Base-by-base conservation (phyloP, 345 rosid genomes). In the Lepidium didymum region DNA sequence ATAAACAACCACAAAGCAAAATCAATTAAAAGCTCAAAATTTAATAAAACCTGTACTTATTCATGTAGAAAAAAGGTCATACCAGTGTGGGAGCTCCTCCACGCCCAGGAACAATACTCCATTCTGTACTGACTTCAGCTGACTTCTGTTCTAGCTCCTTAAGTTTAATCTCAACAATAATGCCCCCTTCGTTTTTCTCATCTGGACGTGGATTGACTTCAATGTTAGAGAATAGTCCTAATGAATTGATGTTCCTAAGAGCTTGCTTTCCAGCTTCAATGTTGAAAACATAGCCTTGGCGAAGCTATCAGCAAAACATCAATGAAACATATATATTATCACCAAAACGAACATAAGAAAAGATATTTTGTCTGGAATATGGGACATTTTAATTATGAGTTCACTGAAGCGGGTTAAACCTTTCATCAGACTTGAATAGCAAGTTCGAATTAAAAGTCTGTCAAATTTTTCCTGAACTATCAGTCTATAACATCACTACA, bases 101-200 rank as follows among this genome's bases (percentile, higher is more conserved):
- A 16, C 86, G 96, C 55, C 97, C 99, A 73, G 99, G 97, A 72
- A 95, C 96, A 76, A 95, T 87, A 78, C 92, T 95, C 99, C 99
- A 95, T 63, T 95, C 99, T 0, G 96, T 85, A 75, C 96, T 89
- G 67, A 91, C 96, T 89, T 95, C 99, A 80, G 99, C 99, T 37
- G 97, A 90, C 78, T 89, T 94, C 72, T 87, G 97, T 60, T 95
- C 97, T 16, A 95, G 81, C 77, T 95, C 99, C 75, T 95, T 91
- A 34, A 95, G 94, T 77, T 91, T 95, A 67, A 95, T 89, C 85
- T 95, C 99, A 43, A 95, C 99, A 71, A 91, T 79, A 63, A 95
- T 95, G 60, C 97, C 97, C 47, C 93, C 99, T 69, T 95, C 99
- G 29, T 81, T 89, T 85, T 95, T 87, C 80, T 95, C 99, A 78